Conservation (phyloP, 2,329 filamentous ascomycete species). For the Fonsecaea monophora region DNA sequence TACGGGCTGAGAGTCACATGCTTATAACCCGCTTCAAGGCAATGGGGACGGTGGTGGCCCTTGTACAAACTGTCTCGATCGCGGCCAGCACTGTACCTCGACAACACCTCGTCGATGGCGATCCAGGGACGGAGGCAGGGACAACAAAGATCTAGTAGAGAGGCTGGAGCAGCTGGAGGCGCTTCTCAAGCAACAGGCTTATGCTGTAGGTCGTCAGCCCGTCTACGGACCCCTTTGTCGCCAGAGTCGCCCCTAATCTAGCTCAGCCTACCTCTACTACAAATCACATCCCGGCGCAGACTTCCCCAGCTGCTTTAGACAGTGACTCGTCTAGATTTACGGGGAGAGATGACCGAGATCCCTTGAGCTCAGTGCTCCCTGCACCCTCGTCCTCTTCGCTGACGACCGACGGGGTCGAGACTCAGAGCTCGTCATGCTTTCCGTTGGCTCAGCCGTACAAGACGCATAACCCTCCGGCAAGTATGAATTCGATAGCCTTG, state of each 20-base stretch:
- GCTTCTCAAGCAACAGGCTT: not conserved
- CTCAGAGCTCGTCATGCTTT: not conserved
- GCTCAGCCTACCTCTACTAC: not conserved
- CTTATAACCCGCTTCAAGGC: constrained; percentile 3
- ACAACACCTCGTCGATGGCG: constrained; percentile 3
- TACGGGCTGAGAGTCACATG: not conserved
- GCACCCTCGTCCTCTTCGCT: not conserved
- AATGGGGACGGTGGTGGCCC: constrained; percentile 12
- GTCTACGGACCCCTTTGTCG: too few relatives aligned
- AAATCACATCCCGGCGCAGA: not conserved
- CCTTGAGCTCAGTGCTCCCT: not conserved
- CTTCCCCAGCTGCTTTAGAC: not conserved
- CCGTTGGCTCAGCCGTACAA: not conserved
- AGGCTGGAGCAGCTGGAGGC: constrained; percentile 7
- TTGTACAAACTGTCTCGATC: constrained; percentile 23
- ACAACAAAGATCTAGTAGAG: not conserved
- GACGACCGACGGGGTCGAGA: not conserved
- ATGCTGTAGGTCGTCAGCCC: not conserved
- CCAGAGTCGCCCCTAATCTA: not conserved
- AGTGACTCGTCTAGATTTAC: not conserved
- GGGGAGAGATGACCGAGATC: not conserved
- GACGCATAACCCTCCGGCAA: not conserved
- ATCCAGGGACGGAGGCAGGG: not conserved
- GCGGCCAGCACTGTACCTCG: constrained; percentile 12
- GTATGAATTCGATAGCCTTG: not conserved